Conservation (phyloP, 805 yeast genomes). For the Saccharomycopsis sp. region DNA sequence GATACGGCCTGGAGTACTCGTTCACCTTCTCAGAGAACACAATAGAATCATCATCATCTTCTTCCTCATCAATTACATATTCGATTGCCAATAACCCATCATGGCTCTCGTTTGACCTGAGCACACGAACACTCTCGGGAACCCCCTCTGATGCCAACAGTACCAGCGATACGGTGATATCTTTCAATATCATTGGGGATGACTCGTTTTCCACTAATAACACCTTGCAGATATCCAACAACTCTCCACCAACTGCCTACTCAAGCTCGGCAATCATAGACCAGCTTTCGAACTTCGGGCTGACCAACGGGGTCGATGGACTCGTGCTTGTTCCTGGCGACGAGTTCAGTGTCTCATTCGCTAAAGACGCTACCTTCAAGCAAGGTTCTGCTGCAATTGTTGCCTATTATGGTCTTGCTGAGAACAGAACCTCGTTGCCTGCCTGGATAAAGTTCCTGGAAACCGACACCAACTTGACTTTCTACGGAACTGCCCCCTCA, state of each 20-base stretch:
- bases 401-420: conserved; percentile 75
- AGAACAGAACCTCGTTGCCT: conserved; percentile 82
- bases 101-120: conserved; percentile 73
- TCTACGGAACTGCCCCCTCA: conserved; percentile 83
- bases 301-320: conserved; percentile 70
- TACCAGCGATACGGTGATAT: conserved; percentile 36
- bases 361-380: conserved; percentile 50
- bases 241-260: conserved; percentile 47
- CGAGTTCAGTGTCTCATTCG: conserved; percentile 58
- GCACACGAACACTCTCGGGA: conserved; percentile 60
- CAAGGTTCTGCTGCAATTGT: conserved; percentile 40
- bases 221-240: conserved; percentile 51
- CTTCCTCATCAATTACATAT: conserved; percentile 43
- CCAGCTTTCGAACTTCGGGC: conserved; percentile 58
- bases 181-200: conserved; percentile 54
- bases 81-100: conserved; percentile 49
- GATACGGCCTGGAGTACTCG: conserved; percentile 51
- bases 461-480: conserved; percentile 41
- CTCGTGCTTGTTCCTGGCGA: conserved; percentile 68
- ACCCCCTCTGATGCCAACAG: conserved; percentile 40
- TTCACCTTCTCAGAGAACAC: conserved; percentile 72
- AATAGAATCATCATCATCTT: conserved; percentile 33
- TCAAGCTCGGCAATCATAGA: conserved; percentile 38
- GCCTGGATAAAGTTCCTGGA: conserved; percentile 76
- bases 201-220: conserved; percentile 45